Percentiles rank a stretch among this genome's conserved stretches.
Evolutionary conservation across 345 rosid genomes (phyloP).

Genomic region (Corchorus olitorius): DNA sequence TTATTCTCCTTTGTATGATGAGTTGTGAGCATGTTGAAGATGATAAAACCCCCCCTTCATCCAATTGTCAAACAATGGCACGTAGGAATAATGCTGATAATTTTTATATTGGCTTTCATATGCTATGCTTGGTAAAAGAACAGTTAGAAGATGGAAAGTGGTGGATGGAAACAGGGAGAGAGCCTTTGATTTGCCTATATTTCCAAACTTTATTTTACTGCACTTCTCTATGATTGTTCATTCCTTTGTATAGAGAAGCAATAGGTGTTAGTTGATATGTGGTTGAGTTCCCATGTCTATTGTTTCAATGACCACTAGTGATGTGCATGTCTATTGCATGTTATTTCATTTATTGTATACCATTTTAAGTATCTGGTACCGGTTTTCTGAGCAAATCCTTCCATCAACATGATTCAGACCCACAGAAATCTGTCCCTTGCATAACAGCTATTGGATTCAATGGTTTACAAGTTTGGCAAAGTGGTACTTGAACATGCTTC

Average conservation of each 20-base stretch:
- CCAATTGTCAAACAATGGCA: not conserved
- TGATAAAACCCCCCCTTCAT: not conserved
- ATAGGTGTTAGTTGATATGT: not conserved
- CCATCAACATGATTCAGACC: slow-evolving; percentile 62
- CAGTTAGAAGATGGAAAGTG: not conserved
- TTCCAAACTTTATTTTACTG: not conserved
- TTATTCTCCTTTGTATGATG: not conserved
- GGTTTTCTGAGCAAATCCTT: slow-evolving; percentile 47
- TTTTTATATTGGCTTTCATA: not conserved
- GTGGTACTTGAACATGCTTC: slow-evolving; percentile 45
- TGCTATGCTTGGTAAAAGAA: not conserved
- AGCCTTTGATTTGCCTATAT: not conserved
- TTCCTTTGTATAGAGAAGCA: not conserved
- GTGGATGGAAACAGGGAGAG: not conserved
- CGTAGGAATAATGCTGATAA: not conserved
- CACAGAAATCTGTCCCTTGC: slow-evolving; percentile 72
- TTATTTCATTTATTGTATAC: not conserved
- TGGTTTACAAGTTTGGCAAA: slow-evolving; percentile 81
- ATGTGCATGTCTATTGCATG: not conserved
- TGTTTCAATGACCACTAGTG: not conserved
- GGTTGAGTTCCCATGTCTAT: not conserved
- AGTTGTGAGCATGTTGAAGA: not conserved
- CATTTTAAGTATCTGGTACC: not conserved
- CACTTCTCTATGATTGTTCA: not conserved
- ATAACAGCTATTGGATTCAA: slow-evolving; percentile 81